These are phyloP conservation scores for Aspergillus mulundensis DNA, from an alignment of 495 filamentous ascomycete species.

Conservation along the genomic window DNA sequence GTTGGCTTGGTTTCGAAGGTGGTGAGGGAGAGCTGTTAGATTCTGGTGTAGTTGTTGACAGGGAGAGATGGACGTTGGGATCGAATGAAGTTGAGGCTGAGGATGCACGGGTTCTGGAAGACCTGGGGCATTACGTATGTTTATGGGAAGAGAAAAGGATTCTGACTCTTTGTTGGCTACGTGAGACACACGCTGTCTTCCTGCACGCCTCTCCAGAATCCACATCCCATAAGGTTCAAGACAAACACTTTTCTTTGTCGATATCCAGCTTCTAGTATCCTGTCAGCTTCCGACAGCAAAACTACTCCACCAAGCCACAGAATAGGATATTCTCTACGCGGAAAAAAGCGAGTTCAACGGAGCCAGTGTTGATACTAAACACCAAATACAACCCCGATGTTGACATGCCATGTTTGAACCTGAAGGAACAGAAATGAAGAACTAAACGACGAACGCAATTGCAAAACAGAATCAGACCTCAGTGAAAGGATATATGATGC, in stretches of 20 bases:
- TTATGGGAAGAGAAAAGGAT: not conserved
- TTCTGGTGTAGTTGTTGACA: not conserved
- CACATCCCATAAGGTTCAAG: not conserved
- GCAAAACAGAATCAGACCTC: too few relatives aligned
- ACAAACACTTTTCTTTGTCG: conserved; percentile 2
- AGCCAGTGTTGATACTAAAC: not conserved
- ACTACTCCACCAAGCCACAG: not conserved
- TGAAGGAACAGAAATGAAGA: not conserved
- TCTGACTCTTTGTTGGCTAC: conserved; percentile 2
- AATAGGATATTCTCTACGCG: not conserved
- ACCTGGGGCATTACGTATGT: not conserved
- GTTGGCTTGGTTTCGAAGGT: not conserved
- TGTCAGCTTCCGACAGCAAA: not conserved
- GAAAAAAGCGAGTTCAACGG: not conserved
- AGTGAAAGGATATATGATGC: too few relatives aligned
- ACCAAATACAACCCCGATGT: conserved; percentile 2
- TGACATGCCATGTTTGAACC: not conserved
- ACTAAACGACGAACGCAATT: too few relatives aligned
- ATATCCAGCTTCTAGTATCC: not conserved
- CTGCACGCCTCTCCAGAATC: not conserved
- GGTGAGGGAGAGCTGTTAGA: not conserved
- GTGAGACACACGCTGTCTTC: conserved; percentile 3
- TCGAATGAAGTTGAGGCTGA: too few relatives aligned
- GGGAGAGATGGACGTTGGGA: too few relatives aligned
- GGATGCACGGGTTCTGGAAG: not conserved